A percentile compares a stretch with the other conserved stretches of the same genome.
Evolutionary conservation across 352 stramenopile genomes (phyloP).

Genomic region (Pythium angustatum): DNA sequence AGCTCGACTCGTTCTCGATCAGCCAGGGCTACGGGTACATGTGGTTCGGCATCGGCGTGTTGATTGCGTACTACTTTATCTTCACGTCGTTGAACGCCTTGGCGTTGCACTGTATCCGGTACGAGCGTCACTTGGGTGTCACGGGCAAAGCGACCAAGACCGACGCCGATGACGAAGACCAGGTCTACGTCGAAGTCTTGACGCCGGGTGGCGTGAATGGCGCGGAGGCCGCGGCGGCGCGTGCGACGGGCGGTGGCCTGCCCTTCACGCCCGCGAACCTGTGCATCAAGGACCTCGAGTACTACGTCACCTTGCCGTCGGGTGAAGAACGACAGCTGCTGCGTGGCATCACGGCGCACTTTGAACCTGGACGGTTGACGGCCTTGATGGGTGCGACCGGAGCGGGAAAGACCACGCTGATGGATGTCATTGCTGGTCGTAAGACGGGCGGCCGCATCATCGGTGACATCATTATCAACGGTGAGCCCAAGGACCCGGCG

Average conservation of each 20-base stretch:
- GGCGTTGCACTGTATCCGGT: conserved; percentile 34
- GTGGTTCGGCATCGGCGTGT: conserved; percentile 35
- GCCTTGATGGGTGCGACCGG: conserved; percentile 51
- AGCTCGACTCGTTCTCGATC: conserved; percentile 30
- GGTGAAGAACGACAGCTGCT: conserved; percentile 33
- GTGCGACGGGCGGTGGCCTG: neutral
- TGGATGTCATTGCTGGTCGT: conserved; percentile 89
- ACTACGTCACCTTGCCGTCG: conserved; percentile 27
- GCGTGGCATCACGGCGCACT: conserved; percentile 30
- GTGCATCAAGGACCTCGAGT: conserved; percentile 25
- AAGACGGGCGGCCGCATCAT: conserved; percentile 75
- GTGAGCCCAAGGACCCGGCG: conserved; percentile 15
- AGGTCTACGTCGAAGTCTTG: neutral
- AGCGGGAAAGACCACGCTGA: conserved; percentile 89
- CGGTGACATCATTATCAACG: conserved; percentile 45
- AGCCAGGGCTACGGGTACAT: conserved; percentile 31
- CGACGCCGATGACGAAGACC: neutral
- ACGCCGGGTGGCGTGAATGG: too few relatives aligned
- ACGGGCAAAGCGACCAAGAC: conserved; percentile 6
- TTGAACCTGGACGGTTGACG: conserved; percentile 37
- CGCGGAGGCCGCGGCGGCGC: too few relatives aligned
- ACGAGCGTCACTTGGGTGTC: conserved; percentile 27
- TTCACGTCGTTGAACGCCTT: conserved; percentile 35
- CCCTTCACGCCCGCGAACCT: conserved; percentile 23
- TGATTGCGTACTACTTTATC: conserved; percentile 36